Percentiles rank a stretch among this genome's conserved stretches.
These are phyloP conservation scores for Pythium apleroticum DNA, from an alignment of 352 stramenopile species.

Conservation along the genomic window DNA sequence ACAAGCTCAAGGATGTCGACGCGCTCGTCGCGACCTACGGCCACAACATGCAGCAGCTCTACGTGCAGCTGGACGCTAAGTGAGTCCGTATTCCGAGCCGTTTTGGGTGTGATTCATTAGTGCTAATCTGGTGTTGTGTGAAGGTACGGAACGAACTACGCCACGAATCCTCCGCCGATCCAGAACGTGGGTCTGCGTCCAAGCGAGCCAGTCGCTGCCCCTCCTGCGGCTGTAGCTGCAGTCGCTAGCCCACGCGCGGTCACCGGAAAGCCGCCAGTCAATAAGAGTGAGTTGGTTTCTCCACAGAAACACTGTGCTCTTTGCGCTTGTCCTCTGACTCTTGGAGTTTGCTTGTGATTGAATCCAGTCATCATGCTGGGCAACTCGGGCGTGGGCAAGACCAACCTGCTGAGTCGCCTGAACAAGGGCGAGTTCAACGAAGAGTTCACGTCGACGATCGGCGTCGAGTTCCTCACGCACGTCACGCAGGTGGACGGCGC, in stretches of 20 bases:
- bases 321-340: not conserved
- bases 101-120: too few relatives aligned
- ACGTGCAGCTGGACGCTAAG: constrained; percentile 71
- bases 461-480: constrained; percentile 88
- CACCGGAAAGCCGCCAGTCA: constrained; percentile 44
- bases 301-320: not conserved
- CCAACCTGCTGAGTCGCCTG: constrained; percentile 75
- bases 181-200: constrained; percentile 31
- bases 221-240: not conserved
- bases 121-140: constrained; percentile 1
- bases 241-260: constrained; percentile 24
- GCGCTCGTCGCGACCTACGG: constrained; percentile 52
- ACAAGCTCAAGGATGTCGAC: constrained; percentile 75
- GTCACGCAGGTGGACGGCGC: constrained; percentile 60
- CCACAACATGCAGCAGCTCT: constrained; percentile 55
- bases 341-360: constrained; percentile 4
- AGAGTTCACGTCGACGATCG: constrained; percentile 84
- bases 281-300: constrained; percentile 52
- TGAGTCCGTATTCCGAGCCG: constrained; percentile 21
- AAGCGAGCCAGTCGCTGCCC: constrained; percentile 28
- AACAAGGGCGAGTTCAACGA: constrained; percentile 85
- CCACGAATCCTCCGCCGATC: constrained; percentile 48
- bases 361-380: constrained; percentile 71
- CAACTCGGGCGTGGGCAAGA: constrained; percentile 87
- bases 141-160: constrained; percentile 69